Evolutionary conservation across 192 early-diverging fungal genomes (phyloP), one percentile per base, ranked within the genome.

Genomic region (Gorgonomyces haynaldii): DNA sequence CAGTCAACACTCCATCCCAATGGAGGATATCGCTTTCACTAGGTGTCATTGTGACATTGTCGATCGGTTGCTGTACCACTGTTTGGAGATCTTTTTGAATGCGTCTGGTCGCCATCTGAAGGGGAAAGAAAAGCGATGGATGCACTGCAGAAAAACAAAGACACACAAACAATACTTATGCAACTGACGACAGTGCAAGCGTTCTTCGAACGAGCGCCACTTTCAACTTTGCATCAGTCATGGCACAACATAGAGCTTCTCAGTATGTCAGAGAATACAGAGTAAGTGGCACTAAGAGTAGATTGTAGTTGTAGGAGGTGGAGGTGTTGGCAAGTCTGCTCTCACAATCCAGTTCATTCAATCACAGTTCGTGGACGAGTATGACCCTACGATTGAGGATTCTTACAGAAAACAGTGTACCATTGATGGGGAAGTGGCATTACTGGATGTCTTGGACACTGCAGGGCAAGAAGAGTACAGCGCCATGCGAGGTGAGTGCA

Each of bases 401-500:
- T 53, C 48, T 2, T 91, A 89, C 63, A 67, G 82, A 49, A 88
- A 89, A 54, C 74, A 84, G 51, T 78, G 80, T 39, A 67, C 76
- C 30, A 78, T 91, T n/a, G 85, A 91, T 47, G 70, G 67, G 32
- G 67, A 79, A 40, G 66, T 71, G 27, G 81, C 80, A 40, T 67
- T 85, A 56, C 71, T 91, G 27, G 88, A 91, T 52, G 44, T 66
- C 35, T 77, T 91, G 34, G 88, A 91, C 70, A 88, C 85, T 17
- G 88, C 88, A 4, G 88, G 88, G 37, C 78, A 85, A 37, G 72
- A 81, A 35, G 81, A 83, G 38, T 85, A 85, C 46, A 44, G 52
- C 9, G 67, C 65, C 19, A 68, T 69, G 67, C 46, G 67, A 76
- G 50, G 50, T 52, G 9, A 0, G 45, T 46, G 5, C 16, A 6